Conservation (phyloP, 1,284 basidiomycete species). For the Grifola frondosa region DNA sequence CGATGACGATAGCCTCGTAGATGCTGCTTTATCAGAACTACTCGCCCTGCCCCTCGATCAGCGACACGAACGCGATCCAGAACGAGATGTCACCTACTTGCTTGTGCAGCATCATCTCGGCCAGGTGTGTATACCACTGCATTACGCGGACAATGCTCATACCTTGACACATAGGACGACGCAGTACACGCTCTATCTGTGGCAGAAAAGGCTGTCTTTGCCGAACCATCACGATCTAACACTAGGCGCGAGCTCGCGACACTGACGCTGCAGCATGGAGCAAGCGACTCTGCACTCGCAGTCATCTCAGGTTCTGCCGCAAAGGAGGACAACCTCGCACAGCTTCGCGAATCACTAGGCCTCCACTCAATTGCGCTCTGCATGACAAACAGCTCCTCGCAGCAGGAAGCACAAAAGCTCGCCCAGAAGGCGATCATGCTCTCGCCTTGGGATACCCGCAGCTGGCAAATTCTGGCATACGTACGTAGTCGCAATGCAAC, state of each 20-base stretch:
- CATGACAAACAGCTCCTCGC: slow-evolving; percentile 30
- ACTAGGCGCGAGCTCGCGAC: slow-evolving; percentile 53
- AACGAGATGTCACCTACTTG: slow-evolving; percentile 64
- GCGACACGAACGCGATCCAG: slow-evolving; percentile 62
- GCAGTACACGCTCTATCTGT: slow-evolving; percentile 47
- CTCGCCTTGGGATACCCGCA: slow-evolving; percentile 55
- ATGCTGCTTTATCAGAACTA: slow-evolving; percentile 86
- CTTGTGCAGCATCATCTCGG: slow-evolving; percentile 65
- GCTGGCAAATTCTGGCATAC: slow-evolving; percentile 64
- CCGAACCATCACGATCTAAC: slow-evolving; percentile 52
- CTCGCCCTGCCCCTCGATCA: slow-evolving; percentile 63
- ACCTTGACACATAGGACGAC: slow-evolving; percentile 42
- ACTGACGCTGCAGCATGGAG: slow-evolving; percentile 49
- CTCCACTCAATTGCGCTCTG: slow-evolving; percentile 39
- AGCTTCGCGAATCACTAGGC: slow-evolving; percentile 41
- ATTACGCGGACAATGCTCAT: neutral
- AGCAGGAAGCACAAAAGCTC: slow-evolving; percentile 36
- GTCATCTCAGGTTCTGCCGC: slow-evolving; percentile 33
- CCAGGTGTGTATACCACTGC: slow-evolving; percentile 44
- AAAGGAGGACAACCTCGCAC: slow-evolving; percentile 28
- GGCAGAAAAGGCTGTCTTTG: slow-evolving; percentile 55
- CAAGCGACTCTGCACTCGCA: slow-evolving; percentile 41
- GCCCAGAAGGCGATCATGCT: slow-evolving; percentile 72
- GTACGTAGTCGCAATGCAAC: slow-evolving; percentile 32
- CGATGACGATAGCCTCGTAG: slow-evolving; percentile 76